A percentile compares a stretch with the other conserved stretches of the same genome.
phyloP scores from a whole-genome alignment of 192 early-diverging fungal genomes.

The Coemansia sp. region DNA sequence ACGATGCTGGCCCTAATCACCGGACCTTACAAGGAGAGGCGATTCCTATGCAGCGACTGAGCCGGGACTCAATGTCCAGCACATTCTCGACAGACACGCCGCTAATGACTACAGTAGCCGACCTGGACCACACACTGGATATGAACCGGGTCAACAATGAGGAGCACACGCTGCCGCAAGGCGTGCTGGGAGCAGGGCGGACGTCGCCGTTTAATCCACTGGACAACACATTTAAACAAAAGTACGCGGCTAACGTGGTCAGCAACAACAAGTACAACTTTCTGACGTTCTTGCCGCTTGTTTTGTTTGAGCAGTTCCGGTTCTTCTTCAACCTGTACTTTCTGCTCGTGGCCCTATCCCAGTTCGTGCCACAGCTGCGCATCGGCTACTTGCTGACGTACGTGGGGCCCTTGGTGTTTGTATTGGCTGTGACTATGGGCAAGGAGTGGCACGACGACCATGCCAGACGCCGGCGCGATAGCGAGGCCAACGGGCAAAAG shows the following conservation, averaged over 20 bases:
- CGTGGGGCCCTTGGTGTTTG: slow-evolving; percentile 91
- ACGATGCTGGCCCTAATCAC: not conserved
- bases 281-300: slow-evolving; percentile 74
- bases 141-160: not conserved
- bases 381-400: slow-evolving; percentile 87
- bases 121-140: slow-evolving; percentile 22
- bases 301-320: slow-evolving; percentile 89
- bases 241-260: slow-evolving; percentile 76
- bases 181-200: slow-evolving; percentile 14
- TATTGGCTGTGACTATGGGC: slow-evolving; percentile 82
- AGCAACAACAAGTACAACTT: slow-evolving; percentile 87
- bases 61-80: slow-evolving; percentile 24
- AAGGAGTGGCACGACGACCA: slow-evolving; percentile 93
- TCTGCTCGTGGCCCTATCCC: slow-evolving; percentile 85
- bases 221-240: slow-evolving; percentile 39
- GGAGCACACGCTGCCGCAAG: not conserved
- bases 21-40: slow-evolving; percentile 6
- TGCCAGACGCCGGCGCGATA: slow-evolving; percentile 73
- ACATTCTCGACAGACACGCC: slow-evolving; percentile 47
- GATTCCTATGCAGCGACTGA: slow-evolving; percentile 46
- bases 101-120: slow-evolving; percentile 32
- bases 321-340: slow-evolving; percentile 97
- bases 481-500: slow-evolving; percentile 86
- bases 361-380: slow-evolving; percentile 81
- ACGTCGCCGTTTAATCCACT: slow-evolving; percentile 46